Percentiles rank a stretch among this genome's conserved stretches.
Conservation (phyloP, 75 land plant species). For the Pinus albicaulis region DNA sequence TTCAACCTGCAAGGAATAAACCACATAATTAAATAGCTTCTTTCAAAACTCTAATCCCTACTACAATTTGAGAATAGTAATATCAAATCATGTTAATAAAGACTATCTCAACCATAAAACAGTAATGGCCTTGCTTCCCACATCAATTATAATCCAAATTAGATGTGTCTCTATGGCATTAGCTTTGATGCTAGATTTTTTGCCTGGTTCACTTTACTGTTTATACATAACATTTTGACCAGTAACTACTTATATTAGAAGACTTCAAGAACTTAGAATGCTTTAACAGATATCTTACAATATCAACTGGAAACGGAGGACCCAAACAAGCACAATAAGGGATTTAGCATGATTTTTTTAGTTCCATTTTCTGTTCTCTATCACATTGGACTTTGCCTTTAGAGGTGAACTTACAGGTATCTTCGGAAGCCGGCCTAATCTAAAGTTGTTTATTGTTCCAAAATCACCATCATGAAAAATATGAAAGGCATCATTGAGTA, state of each 20-base stretch:
- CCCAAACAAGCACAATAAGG: not conserved
- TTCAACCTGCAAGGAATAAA: slow-evolving; percentile 63
- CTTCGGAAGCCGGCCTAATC: slow-evolving; percentile 91
- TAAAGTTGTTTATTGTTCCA: slow-evolving; percentile 97
- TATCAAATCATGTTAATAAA: not conserved
- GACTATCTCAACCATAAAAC: slow-evolving; percentile 3
- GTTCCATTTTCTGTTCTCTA: not conserved
- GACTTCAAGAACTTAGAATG: not conserved
- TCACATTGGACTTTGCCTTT: not conserved
- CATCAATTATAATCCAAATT: not conserved
- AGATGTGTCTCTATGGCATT: not conserved
- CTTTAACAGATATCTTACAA: not conserved
- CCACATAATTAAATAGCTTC: not conserved
- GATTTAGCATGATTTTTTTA: not conserved
- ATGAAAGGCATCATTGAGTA: slow-evolving; percentile 94
- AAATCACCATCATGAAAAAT: slow-evolving; percentile 96
- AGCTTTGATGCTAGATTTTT: not conserved
- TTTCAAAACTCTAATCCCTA: slow-evolving; percentile 4
- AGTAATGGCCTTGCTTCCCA: not conserved
- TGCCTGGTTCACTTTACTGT: not conserved
- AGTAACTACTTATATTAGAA: not conserved
- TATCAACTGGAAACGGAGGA: not conserved
- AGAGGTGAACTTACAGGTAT: slow-evolving; percentile 53
- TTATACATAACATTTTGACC: not conserved
- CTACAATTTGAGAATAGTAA: not conserved